A percentile compares a stretch with the other conserved stretches of the same genome.
phyloP scores from a whole-genome alignment of 1,284 basidiomycete genomes.

The Sporisorium sorghi region DNA sequence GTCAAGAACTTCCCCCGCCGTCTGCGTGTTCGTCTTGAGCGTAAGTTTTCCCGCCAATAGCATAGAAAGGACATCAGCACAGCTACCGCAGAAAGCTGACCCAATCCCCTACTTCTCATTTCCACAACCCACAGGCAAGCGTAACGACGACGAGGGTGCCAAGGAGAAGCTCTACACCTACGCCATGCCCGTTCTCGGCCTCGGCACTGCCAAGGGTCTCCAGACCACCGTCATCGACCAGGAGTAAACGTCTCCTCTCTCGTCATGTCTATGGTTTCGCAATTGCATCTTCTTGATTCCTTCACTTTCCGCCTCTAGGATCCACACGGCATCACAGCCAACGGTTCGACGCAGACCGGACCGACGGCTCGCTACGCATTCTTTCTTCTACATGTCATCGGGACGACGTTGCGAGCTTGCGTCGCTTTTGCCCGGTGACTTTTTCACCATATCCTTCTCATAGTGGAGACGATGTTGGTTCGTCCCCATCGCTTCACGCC shows the following conservation, averaged over 20 bases:
- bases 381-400: slow-evolving; percentile 25
- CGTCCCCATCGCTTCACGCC: slow-evolving; percentile 13
- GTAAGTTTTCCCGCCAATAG: slow-evolving; percentile 8
- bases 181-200: slow-evolving; percentile 66
- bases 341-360: slow-evolving; percentile 35
- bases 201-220: slow-evolving; percentile 68
- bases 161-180: slow-evolving; percentile 70
- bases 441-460: slow-evolving; percentile 20
- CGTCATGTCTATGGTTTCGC: slow-evolving; percentile 39
- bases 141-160: slow-evolving; percentile 69
- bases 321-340: slow-evolving; percentile 24
- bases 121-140: slow-evolving; percentile 47
- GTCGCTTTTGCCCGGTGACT: slow-evolving; percentile 31
- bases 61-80: neutral
- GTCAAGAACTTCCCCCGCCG: slow-evolving; percentile 68
- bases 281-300: slow-evolving; percentile 33
- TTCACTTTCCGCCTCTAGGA: slow-evolving; percentile 21
- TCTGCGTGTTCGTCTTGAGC: slow-evolving; percentile 67
- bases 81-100: neutral
- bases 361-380: slow-evolving; percentile 30
- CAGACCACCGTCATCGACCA: slow-evolving; percentile 67
- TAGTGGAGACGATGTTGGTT: slow-evolving; percentile 21
- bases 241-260: slow-evolving; percentile 51
- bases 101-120: neutral
- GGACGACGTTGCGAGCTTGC: slow-evolving; percentile 47